Evolutionary conservation across 306 rosid species (phyloP).

Genomic region (Hippophae gyantsensis): DNA sequence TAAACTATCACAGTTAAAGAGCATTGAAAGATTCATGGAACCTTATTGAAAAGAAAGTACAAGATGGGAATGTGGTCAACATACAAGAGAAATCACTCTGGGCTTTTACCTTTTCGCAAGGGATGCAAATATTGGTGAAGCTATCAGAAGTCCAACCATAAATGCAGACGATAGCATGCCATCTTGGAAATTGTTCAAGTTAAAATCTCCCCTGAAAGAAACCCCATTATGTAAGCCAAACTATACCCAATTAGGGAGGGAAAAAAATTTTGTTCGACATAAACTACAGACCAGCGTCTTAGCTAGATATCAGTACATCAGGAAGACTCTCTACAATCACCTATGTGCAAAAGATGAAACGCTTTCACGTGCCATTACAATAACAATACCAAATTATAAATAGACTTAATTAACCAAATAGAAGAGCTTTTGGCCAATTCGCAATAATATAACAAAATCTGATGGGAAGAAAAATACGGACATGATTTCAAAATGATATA

Average conservation of each 20-base stretch:
- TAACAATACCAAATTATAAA: no score
- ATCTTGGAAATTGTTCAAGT: conserved; percentile 80
- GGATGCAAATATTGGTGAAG: conserved; percentile 85
- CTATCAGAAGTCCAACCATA: conserved; percentile 88
- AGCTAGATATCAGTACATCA: no score
- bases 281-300: no score
- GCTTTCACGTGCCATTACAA: no score
- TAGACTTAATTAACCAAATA: no score
- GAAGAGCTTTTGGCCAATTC: no score
- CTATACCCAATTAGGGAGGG: background rate
- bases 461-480: no score
- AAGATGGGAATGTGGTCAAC: background rate
- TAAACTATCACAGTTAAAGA: background rate
- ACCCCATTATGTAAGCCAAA: conserved; percentile 5
- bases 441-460: no score
- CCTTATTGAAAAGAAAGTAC: background rate
- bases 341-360: no score
- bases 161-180: conserved; percentile 89
- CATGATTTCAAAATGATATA: no score
- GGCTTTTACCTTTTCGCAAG: conserved; percentile 64
- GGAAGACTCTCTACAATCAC: no score
- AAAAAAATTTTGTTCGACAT: background rate
- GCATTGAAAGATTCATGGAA: background rate
- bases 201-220: conserved; percentile 69
- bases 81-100: background rate